Evolutionary conservation across 176 grass and related monocot genomes (phyloP).

Genomic region (Zizania latifolia): DNA sequence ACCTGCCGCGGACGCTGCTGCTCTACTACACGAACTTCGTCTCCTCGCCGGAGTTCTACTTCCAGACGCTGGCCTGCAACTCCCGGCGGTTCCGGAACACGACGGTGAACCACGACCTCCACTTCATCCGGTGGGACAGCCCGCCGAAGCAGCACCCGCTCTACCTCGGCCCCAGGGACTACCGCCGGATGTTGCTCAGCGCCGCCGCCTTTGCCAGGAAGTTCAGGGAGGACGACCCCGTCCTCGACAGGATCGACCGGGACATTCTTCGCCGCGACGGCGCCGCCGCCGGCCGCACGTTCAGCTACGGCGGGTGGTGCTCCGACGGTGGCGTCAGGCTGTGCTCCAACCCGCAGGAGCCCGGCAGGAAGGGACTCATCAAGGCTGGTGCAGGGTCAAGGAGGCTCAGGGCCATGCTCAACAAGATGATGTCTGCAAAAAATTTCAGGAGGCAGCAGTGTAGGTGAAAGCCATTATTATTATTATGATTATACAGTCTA

Average conservation of each 20-base stretch:
- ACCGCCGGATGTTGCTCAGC: conserved; percentile 74
- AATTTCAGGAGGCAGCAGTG: conserved; percentile 65
- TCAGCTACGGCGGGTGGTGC: conserved; percentile 84
- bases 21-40: conserved; percentile 92
- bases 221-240: conserved; percentile 59
- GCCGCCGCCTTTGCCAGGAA: conserved; percentile 69
- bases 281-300: conserved; percentile 17
- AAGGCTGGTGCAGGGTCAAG: conserved; percentile 73
- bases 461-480: conserved; percentile 22
- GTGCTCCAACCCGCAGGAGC: conserved; percentile 39
- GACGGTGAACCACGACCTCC: conserved; percentile 76
- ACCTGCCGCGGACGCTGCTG: conserved; percentile 79
- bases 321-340: conserved; percentile 27
- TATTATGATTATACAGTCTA: background rate
- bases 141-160: conserved; percentile 96
- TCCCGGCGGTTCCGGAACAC: conserved; percentile 55
- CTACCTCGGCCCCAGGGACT: conserved; percentile 58
- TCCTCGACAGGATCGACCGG: conserved; percentile 76
- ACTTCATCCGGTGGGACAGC: conserved; percentile 76
- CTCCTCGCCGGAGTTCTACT: conserved; percentile 96
- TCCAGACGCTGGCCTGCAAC: conserved; percentile 98
- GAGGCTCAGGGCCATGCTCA: conserved; percentile 56
- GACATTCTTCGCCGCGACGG: conserved; percentile 60
- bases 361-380: conserved; percentile 26
- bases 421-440: conserved; percentile 37